Conservation (phyloP, 73 alveolate species). For the Urostyla sp. region DNA sequence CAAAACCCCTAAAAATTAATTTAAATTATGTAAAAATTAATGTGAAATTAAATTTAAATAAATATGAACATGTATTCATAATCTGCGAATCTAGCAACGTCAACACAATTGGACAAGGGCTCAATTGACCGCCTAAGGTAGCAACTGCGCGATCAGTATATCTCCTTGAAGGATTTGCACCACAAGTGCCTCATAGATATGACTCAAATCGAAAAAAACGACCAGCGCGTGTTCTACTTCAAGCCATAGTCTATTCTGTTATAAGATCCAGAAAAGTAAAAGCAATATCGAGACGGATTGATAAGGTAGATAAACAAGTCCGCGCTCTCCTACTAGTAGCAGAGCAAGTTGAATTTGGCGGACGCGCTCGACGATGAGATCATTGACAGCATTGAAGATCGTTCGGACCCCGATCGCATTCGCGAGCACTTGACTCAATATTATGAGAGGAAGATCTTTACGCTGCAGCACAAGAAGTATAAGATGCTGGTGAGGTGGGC, state of each 20-base stretch:
- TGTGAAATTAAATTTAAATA: no score
- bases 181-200: conserved; percentile 46
- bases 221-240: conserved; percentile 53
- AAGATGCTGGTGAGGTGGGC: conserved; percentile 71
- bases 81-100: no score
- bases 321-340: background rate
- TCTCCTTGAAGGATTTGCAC: conserved; percentile 20
- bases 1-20: no score
- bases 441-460: conserved; percentile 48
- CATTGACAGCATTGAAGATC: conserved; percentile 43
- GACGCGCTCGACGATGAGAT: conserved; percentile 42
- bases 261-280: conserved; percentile 50
- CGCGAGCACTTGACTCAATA: conserved; percentile 51
- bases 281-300: conserved; percentile 31
- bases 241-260: conserved; percentile 55
- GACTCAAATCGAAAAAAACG: conserved; percentile 27
- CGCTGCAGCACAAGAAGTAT: conserved; percentile 61
- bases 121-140: conserved; percentile 22
- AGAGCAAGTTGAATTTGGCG: conserved; percentile 32
- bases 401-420: conserved; percentile 53
- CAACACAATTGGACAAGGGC: conserved; percentile 22
- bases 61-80: no score
- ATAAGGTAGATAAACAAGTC: background rate
- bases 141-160: conserved; percentile 37
- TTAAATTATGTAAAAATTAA: no score